phyloP scores from a whole-genome alignment of 306 rosid genomes.

The Trifolium fragiferum region DNA sequence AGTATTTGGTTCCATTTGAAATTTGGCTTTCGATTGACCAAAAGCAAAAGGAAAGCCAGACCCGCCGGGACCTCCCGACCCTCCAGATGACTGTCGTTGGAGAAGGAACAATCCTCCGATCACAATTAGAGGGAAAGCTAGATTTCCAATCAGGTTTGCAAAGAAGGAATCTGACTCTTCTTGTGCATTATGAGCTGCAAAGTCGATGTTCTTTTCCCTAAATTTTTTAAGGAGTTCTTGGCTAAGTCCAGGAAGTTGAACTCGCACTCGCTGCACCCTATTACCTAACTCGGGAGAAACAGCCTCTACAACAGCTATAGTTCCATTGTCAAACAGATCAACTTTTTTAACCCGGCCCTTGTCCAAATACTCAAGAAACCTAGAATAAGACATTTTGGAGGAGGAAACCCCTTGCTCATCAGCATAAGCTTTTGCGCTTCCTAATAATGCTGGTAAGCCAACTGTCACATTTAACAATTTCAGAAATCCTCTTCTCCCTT shows the following conservation, averaged over 20 bases:
- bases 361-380: conserved; percentile 92
- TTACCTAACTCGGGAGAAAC: conserved; percentile 91
- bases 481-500: conserved; percentile 84
- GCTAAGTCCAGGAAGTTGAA: conserved; percentile 95
- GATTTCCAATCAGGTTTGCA: conserved; percentile 85
- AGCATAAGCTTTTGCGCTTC: conserved; percentile 71
- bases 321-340: conserved; percentile 91
- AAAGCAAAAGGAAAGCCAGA: conserved; percentile 86
- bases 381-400: conserved; percentile 96
- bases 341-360: conserved; percentile 90
- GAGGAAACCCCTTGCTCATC: conserved; percentile 94
- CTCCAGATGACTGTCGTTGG: conserved; percentile 94
- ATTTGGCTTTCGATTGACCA: conserved; percentile 97
- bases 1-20: conserved; percentile 98
- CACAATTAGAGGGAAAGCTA: conserved; percentile 89
- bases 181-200: conserved; percentile 98
- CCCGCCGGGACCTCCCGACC: conserved; percentile 96
- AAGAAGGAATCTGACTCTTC: conserved; percentile 90
- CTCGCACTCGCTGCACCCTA: conserved; percentile 88
- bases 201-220: conserved; percentile 93
- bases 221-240: conserved; percentile 97
- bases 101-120: conserved; percentile 94
- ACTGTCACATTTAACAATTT: conserved; percentile 73
- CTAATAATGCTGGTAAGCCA: conserved; percentile 71
- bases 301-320: conserved; percentile 90